Evolutionary conservation across 805 yeast genomes (phyloP).

Genomic region (Candida boidinii): DNA sequence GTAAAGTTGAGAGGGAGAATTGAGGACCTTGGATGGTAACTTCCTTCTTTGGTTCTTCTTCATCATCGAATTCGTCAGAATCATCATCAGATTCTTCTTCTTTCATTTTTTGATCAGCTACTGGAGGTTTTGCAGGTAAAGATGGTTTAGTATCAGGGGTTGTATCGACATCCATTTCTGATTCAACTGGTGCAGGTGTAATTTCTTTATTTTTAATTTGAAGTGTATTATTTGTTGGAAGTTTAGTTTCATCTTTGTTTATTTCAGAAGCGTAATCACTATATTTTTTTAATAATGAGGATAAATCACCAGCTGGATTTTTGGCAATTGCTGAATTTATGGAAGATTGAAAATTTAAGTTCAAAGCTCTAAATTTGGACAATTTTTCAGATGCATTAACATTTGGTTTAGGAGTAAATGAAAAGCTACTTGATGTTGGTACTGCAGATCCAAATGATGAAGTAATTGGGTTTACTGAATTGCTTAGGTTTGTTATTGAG

Average conservation of each 20-base stretch:
- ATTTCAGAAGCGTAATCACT: slow-evolving; percentile 44
- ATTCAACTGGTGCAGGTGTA: slow-evolving; percentile 5
- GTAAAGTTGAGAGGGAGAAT: slow-evolving; percentile 40
- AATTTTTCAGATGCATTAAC: slow-evolving; percentile 15
- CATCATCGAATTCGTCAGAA: slow-evolving; percentile 17
- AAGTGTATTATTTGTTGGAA: slow-evolving; percentile 13
- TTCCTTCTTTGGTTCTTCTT: slow-evolving; percentile 35
- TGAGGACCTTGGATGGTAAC: slow-evolving; percentile 65
- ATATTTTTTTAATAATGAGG: slow-evolving; percentile 51
- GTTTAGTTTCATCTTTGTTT: slow-evolving; percentile 29
- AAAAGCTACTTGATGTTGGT: neutral
- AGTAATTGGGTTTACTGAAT: no score
- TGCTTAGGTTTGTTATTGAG: no score
- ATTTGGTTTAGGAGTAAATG: neutral
- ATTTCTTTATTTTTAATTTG: slow-evolving; percentile 16
- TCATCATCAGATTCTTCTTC: slow-evolving; percentile 3
- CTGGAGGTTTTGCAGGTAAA: neutral
- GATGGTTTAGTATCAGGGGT: slow-evolving; percentile 1
- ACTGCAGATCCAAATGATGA: no score
- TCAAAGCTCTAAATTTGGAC: slow-evolving; percentile 53
- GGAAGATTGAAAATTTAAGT: slow-evolving; percentile 46
- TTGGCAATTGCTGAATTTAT: slow-evolving; percentile 31
- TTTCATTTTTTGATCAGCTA: neutral
- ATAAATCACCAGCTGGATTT: slow-evolving; percentile 47
- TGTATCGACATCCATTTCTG: neutral